phyloP scores from a whole-genome alignment of 2,329 filamentous ascomycete species.

The Xylariaceae sp. region DNA sequence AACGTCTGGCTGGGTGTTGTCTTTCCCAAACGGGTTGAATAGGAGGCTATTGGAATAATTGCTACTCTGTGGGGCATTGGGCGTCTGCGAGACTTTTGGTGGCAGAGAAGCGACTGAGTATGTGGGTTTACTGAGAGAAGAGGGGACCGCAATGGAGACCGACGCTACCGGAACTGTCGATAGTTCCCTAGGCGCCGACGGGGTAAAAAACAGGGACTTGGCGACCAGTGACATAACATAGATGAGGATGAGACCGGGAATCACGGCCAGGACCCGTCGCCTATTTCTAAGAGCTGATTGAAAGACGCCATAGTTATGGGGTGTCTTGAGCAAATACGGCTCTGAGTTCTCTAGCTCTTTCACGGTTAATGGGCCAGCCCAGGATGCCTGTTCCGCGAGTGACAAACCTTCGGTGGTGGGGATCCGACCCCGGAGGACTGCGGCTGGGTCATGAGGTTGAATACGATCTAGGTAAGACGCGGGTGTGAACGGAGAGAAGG shows the following conservation, averaged over 20 bases:
- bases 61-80: conserved; percentile 31
- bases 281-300: conserved; percentile 11
- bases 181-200: conserved; percentile 21
- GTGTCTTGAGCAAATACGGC: neutral
- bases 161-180: conserved; percentile 32
- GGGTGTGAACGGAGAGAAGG: conserved; percentile 17
- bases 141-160: conserved; percentile 24
- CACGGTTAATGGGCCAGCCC: neutral
- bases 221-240: conserved; percentile 20
- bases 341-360: conserved; percentile 1
- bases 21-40: conserved; percentile 39
- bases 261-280: conserved; percentile 14
- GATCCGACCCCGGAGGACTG: conserved; percentile 4
- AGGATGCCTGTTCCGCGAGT: neutral
- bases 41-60: conserved; percentile 33
- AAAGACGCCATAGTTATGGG: neutral
- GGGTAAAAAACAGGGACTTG: conserved; percentile 20
- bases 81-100: conserved; percentile 29
- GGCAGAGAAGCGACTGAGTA: conserved; percentile 25
- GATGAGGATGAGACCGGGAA: conserved; percentile 21
- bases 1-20: conserved; percentile 28
- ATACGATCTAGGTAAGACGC: conserved; percentile 11
- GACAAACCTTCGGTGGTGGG: neutral
- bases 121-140: conserved; percentile 21
- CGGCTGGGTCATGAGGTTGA: conserved; percentile 6